These are phyloP conservation scores for Monosporascus ibericus DNA, from an alignment of 2,329 filamentous ascomycete genomes.

Conservation along the genomic window DNA sequence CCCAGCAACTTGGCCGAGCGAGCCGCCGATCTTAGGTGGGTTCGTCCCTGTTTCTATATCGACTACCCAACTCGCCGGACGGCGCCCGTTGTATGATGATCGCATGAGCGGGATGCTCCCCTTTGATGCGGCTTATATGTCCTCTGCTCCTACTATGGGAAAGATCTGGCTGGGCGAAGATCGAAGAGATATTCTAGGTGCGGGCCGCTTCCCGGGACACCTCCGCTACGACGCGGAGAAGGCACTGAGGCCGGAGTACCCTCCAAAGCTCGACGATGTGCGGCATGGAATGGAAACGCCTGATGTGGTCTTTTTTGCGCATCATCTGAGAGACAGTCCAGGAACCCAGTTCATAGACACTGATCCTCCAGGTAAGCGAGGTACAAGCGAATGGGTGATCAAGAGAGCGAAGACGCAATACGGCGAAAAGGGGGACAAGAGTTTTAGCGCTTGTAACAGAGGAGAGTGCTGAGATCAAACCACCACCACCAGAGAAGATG, in stretches of 20 bases:
- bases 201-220: constrained; percentile 32
- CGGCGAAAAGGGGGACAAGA: too few relatives aligned
- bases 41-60: constrained; percentile 21
- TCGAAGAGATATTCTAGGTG: constrained; percentile 36
- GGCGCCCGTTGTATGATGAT: constrained; percentile 1
- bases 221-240: constrained; percentile 18
- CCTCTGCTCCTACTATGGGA: constrained; percentile 30
- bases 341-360: constrained; percentile 11
- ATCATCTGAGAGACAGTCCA: constrained; percentile 6
- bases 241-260: constrained; percentile 15
- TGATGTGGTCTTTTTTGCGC: constrained; percentile 22
- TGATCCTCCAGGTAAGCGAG: constrained; percentile 11
- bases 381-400: constrained; percentile 17
- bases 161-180: constrained; percentile 36
- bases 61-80: neutral
- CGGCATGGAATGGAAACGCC: constrained; percentile 16
- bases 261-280: constrained; percentile 11
- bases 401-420: neutral
- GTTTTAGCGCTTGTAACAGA: too few relatives aligned
- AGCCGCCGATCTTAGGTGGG: constrained; percentile 18
- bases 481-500: too few relatives aligned
- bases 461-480: too few relatives aligned
- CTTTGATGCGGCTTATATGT: constrained; percentile 35
- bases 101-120: constrained; percentile 37
- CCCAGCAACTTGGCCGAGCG: constrained; percentile 16